Base-by-base conservation (phyloP, 2,329 filamentous ascomycete genomes). In the Botryotinia globosa region DNA sequence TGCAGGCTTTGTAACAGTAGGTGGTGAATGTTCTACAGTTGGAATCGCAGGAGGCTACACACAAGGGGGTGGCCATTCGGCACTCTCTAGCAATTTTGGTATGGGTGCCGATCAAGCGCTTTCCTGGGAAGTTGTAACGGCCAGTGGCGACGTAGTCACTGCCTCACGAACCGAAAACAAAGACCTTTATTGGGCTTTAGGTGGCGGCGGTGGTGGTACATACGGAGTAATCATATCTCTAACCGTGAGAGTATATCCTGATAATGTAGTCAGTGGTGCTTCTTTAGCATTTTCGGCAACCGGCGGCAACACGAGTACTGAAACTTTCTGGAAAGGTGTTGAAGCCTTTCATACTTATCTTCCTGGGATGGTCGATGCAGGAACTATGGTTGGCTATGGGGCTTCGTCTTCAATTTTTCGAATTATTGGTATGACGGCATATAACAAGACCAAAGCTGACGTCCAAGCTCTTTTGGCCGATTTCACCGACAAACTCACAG, bases 181-280 rank as follows among this genome's bases (percentile, higher is more conserved):
- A 0, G 89, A 91, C 69, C 82, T 91, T 1, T 91, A 88, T 81
- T 92, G 89, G 89, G 90, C 89, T 1, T 80, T 90, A 1, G 83
- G 83, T 59, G 88, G 89, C 5, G 88, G 89, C 0, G 89, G 89
- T 2, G 86, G 85, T 16, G 87, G 88, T 25, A 90, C 84, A 44
- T 91, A 86, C 75, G 89, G 83, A 3, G 82, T 90, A 2, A 87
- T 90, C 2, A 79, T 84, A 25, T 87, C 85, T 2, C 82, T 90
- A 79, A 90, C 86, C 0, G 81, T 85, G 58, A 86, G 85, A 74
- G 83, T 85, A 1, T 83, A 89, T 77, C 80, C 82, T 0, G 83
- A 85, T 72, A 79, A 78, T 10, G 79, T 80, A 0, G 81, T 85
- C 5, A 82, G 83, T 1, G 86, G 84, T 3, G 82, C 84, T 1